Evolutionary conservation across 2,329 filamentous ascomycete species (phyloP).

Genomic region (Hypoxylon sp.): DNA sequence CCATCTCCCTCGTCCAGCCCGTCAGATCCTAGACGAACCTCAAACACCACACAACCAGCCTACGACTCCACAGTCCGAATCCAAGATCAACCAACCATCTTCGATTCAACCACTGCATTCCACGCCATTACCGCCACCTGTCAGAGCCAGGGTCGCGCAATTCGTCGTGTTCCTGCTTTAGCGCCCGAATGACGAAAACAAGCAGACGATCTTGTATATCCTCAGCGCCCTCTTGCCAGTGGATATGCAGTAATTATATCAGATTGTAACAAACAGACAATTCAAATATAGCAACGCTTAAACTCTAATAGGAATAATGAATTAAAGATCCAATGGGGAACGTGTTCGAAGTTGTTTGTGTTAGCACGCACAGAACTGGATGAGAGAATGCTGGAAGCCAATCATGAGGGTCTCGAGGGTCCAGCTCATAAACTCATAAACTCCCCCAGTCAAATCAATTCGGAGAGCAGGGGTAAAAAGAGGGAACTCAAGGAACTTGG

Average conservation of each 20-base stretch:
- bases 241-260: neutral
- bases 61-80: slow-evolving; percentile 35
- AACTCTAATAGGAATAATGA: slow-evolving; percentile 2
- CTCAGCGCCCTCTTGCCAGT: slow-evolving; percentile 6
- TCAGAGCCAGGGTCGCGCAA: slow-evolving; percentile 7
- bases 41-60: slow-evolving; percentile 35
- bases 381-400: slow-evolving; percentile 10
- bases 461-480: slow-evolving; percentile 23
- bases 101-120: slow-evolving; percentile 30
- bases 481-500: neutral
- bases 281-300: neutral
- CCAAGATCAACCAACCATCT: slow-evolving; percentile 30
- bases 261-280: slow-evolving; percentile 6
- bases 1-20: slow-evolving; percentile 28
- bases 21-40: slow-evolving; percentile 34
- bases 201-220: slow-evolving; percentile 12
- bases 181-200: slow-evolving; percentile 27
- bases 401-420: slow-evolving; percentile 10
- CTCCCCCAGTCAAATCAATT: slow-evolving; percentile 25
- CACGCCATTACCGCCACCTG: slow-evolving; percentile 33
- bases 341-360: slow-evolving; percentile 1
- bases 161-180: slow-evolving; percentile 37
- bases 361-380: slow-evolving; percentile 9
- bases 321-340: slow-evolving; percentile 6
- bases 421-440: slow-evolving; percentile 28